Evolutionary conservation across 2,329 filamentous ascomycete genomes (phyloP), one percentile per base, ranked within the genome.

Genomic region (Pseudocercospora pini-densiflorae): DNA sequence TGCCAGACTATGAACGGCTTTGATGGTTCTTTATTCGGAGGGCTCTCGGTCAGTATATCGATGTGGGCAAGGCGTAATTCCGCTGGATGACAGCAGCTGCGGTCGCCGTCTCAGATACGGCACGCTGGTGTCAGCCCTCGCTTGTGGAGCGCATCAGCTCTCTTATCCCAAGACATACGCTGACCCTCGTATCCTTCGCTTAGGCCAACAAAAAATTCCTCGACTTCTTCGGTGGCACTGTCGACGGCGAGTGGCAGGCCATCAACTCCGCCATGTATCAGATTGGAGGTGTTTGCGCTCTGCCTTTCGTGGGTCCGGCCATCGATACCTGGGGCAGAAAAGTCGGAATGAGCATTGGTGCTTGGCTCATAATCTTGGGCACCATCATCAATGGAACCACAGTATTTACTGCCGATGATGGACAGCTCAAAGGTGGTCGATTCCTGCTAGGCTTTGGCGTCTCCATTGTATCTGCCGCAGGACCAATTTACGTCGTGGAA

Each of bases 381-480:
- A 81, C 82, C 2, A 79, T 85, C 55, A 68, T 87, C 61, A 81
- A 84, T 68, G 79, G 78, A 2, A 79, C 82, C 5, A 80, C 83
- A 8, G 71, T 81, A 55, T 75, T 75, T 24, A 79, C 79, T 16
- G 78, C 74, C 9, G 80, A 82, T 69, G 70, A 70, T 10, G 67
- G 67, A 19, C 73, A 76, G 61, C 86, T 88, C 72, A 83, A 87
- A 71, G 84, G 68, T 45, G 75, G 75, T 51, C 72, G 75, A 12
- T 89, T 89, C 77, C 76, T 89, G 21, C 83, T 89, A 2, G 88
- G 88, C 61, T 89, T 89, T 67, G 88, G 88, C 45, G 86, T 88
- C 49, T 83, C 85, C 1, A 86, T 90, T 65, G 84, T 85, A 3
- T 83, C 85, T 5, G 83, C 86, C 2, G 87, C 87, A 5, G 88